Base-by-base conservation (phyloP, 805 yeast genomes). In the Candida sphagnicola region DNA sequence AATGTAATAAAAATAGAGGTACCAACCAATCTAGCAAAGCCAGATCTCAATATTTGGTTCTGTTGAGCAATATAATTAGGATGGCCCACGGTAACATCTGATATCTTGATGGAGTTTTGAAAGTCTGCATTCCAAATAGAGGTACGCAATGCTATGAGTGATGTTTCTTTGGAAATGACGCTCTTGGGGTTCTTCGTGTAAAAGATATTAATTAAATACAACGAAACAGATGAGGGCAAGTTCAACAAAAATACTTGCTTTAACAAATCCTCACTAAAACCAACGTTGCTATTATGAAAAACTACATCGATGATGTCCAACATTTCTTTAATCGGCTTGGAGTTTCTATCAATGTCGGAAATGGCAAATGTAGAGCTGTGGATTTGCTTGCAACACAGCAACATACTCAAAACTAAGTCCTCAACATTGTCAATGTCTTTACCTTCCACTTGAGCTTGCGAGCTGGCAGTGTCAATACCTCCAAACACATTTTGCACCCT, bases 81-180 rank as follows among this genome's bases (percentile, higher is more conserved):
- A 32, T 77, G 74, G 2, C 80, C 88, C 2, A 78, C 72, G 0
- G 93, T 79, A 34, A 70, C 51, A 44, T 82, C 85, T 16, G 85
- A 66, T 31, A 82, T 56, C 34, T 67, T 66, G 28, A 82, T 56
- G 0, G 89, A 86, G 30, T 66, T 64, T 18, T 69, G 65, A 42
- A 80, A 66, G 35, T 82, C 78, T 1, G 78, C 83, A 44, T 75
- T 67, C 59, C 69, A 80, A 2, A 83, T 54, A n/a, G 79, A 66
- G 30, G 70, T 56, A 14, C 90, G 56, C 43, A 84, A 75, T 3
- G 89, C 85, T n/a, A 83, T 72, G 63, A 80, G 65, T 3, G 82
- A 78, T 1, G 61, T 51, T 0, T 58, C 54, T 35, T 59, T 57
- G 8, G 61, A 63, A 8, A 78, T 64, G 26, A 39, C 38, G 1